Base-by-base conservation (phyloP, 2,329 filamentous ascomycete species). In the Scorias spongiosa region DNA sequence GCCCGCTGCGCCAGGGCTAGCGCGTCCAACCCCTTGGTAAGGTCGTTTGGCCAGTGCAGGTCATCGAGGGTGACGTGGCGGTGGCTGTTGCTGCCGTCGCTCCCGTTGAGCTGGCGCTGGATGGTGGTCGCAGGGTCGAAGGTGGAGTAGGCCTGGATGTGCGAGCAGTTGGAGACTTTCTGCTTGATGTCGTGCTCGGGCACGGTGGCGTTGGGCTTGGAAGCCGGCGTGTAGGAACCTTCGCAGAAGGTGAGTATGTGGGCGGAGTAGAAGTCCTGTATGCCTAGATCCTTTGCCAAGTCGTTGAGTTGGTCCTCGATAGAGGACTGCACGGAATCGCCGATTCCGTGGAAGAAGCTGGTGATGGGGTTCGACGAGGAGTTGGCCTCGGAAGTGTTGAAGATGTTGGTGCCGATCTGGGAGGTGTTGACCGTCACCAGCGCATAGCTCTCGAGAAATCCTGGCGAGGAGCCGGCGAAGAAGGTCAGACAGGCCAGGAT, bases 161-260 rank as follows among this genome's bases (percentile, higher is more conserved):
- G 69, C 3, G 70, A 71, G 65, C 78, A 81, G 15, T 56, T 51
- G 1, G 68, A 75, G 12, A 76, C 64, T 52, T 76, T 75, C 48
- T 68, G 64, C 32, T 57, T 52, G 40, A 72, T 69, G 10, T 65
- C 57, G 7, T 55, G 55, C 2, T 56, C 50, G 0, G 48, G 43
- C 40, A 68, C 48, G 2, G 65, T 68, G 1, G 60, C 59, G 51
- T 71, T 70, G 11, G 66, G 51, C 5, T 64, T 48, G n/a, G 66
- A 54, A 7, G 46, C 45, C 12, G 68, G 67, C 2, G 58, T 61
- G 59, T 68, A 71, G 51, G 62, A 63, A 44, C 69, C 69, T 46
- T 62, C 66, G 61, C 78, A 81, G 62, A 73, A 75, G 57, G 74
- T 67, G 60, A 79, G 69, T 44, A 80, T 54, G 56, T 81, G 75